phyloP scores from a whole-genome alignment of 2,329 filamentous ascomycete species.

The Emericellopsis atlantica region DNA sequence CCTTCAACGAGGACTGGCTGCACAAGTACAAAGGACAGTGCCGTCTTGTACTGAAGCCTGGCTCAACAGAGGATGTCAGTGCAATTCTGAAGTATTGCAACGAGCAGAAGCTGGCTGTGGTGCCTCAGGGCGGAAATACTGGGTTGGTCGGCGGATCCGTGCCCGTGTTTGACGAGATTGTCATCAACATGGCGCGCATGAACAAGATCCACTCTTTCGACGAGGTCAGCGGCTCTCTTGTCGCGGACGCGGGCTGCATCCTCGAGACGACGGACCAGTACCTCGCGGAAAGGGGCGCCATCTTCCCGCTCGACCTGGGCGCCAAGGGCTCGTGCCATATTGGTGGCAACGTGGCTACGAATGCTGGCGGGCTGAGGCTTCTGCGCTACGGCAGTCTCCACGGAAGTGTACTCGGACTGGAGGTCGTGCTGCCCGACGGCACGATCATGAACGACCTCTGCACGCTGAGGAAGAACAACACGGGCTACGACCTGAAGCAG shows the following conservation, averaged over 20 bases:
- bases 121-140: conserved; percentile 94
- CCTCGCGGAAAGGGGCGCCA: conserved; percentile 68
- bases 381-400: conserved; percentile 91
- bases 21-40: conserved; percentile 91
- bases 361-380: conserved; percentile 82
- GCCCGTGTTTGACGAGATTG: conserved; percentile 96
- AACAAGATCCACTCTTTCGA: conserved; percentile 87
- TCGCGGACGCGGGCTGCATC: conserved; percentile 83
- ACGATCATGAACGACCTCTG: conserved; percentile 83
- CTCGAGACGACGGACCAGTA: conserved; percentile 81
- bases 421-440: conserved; percentile 87
- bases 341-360: conserved; percentile 90
- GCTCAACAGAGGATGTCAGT: conserved; percentile 77
- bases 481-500: conserved; percentile 93
- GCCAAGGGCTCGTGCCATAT: conserved; percentile 96
- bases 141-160: conserved; percentile 91
- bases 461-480: conserved; percentile 94
- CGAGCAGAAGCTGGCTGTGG: conserved; percentile 79
- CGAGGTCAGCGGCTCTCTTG: conserved; percentile 79
- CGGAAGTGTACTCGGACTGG: conserved; percentile 81
- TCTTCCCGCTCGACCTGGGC: conserved; percentile 94
- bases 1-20: conserved; percentile 98
- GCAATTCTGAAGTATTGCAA: conserved; percentile 91
- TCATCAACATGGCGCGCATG: conserved; percentile 83
- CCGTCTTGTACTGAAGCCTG: conserved; percentile 75